Percentiles rank a stretch among this genome's conserved stretches.
These are phyloP conservation scores for Clonostachys rosea DNA, from an alignment of 2,329 filamentous ascomycete genomes.

Conservation along the genomic window DNA sequence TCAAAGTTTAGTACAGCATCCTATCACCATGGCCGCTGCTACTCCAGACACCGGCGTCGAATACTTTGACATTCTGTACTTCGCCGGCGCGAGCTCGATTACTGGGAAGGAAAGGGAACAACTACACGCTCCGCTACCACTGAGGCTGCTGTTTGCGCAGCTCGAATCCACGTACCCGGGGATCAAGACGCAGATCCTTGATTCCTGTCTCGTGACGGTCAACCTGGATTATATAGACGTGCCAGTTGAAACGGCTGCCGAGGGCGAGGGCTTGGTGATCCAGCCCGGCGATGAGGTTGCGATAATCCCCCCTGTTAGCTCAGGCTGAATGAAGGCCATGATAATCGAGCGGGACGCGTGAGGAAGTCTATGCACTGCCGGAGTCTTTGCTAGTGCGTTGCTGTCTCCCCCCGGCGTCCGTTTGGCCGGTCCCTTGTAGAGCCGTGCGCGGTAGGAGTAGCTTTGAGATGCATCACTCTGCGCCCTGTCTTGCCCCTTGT, in stretches of 20 bases:
- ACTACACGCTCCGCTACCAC: conserved; percentile 60
- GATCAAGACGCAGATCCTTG: conserved; percentile 63
- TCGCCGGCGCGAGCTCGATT: conserved; percentile 69
- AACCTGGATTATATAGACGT: conserved; percentile 80
- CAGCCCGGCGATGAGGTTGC: conserved; percentile 77
- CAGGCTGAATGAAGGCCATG: conserved; percentile 48
- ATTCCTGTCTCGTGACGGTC: conserved; percentile 71
- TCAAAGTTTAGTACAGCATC: background rate
- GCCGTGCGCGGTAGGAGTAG: background rate
- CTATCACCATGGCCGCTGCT: conserved; percentile 7
- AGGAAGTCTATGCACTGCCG: no score
- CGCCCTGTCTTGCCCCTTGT: background rate
- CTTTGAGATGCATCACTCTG: conserved; percentile 1
- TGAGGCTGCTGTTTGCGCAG: conserved; percentile 58
- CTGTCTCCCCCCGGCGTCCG: background rate
- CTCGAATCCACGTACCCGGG: conserved; percentile 69
- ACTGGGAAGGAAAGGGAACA: conserved; percentile 64
- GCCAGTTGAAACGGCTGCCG: conserved; percentile 35
- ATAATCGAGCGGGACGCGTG: no score
- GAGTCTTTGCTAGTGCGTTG: no score
- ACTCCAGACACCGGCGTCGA: conserved; percentile 45
- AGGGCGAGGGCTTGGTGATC: conserved; percentile 44
- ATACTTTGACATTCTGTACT: conserved; percentile 80
- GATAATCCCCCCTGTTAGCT: conserved; percentile 84
- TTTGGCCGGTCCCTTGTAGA: background rate